phyloP scores from a whole-genome alignment of 495 filamentous ascomycete species.

The Penicillium crystallinum region DNA sequence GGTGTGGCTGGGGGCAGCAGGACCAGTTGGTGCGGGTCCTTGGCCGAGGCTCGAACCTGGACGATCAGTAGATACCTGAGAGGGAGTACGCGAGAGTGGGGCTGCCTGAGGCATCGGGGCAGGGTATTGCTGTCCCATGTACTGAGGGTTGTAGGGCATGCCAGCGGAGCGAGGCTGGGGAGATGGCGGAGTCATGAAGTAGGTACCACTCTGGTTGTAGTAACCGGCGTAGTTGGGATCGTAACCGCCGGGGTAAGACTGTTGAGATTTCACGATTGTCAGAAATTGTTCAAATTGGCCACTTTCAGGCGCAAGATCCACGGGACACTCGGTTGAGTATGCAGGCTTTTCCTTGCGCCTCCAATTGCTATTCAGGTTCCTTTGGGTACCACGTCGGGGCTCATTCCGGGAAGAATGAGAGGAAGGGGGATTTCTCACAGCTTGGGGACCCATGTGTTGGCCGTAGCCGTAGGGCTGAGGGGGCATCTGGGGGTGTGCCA shows the following conservation, averaged over 20 bases:
- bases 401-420: constrained; percentile 13
- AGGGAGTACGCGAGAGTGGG: constrained; percentile 77
- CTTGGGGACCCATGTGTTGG: constrained; percentile 54
- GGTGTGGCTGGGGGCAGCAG: constrained; percentile 55
- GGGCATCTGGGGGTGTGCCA: constrained; percentile 52
- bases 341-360: neutral
- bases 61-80: constrained; percentile 72
- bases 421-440: constrained; percentile 57
- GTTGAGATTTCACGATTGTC: constrained; percentile 55
- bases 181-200: constrained; percentile 46
- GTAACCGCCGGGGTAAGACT: constrained; percentile 42
- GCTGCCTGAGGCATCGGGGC: constrained; percentile 48
- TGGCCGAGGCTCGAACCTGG: constrained; percentile 76
- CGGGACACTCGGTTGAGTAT: neutral
- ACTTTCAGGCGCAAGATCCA: constrained; percentile 62
- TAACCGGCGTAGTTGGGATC: constrained; percentile 46
- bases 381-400: constrained; percentile 22
- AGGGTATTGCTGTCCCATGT: constrained; percentile 16
- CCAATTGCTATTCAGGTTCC: neutral
- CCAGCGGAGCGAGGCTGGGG: constrained; percentile 49
- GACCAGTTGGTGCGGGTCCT: constrained; percentile 51
- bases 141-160: constrained; percentile 48
- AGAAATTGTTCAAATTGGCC: constrained; percentile 72
- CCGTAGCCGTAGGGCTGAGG: constrained; percentile 57
- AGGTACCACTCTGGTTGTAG: constrained; percentile 30